Evolutionary conservation across 164 flowering plant species (phyloP), one percentile per base, ranked within the genome.

Genomic region (Berberis vulgaris): DNA sequence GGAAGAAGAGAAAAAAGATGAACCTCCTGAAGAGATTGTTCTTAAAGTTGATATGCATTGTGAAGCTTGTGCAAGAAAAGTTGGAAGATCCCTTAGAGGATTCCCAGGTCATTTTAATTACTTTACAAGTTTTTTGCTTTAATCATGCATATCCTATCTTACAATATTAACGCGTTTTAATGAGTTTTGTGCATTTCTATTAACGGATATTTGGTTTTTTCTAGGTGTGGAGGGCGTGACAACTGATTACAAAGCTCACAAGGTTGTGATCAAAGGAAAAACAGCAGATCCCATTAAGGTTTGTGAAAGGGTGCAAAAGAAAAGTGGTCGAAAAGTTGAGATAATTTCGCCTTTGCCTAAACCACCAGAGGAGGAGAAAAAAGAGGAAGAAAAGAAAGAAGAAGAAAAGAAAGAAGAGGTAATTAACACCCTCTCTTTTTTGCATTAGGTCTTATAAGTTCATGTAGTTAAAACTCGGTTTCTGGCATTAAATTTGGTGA

Each of bases 41-140:
- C 79, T 91, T 67, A 88, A 84, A 73, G 89, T 91, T 42, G 84
- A 84, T 63, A 86, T 91, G 97, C 97, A 91, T 68, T 91, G 97
- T 69, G 87, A 86, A 71, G 97, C 86, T 58, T 91, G 97, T 76
- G 91, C 97, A 41, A 78, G 82, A 64, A 91, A 87, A 78, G 87
- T 88, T 46, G 80, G 72, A 7, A 82, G 78, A 77, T 73, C 91
- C n/a, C 70, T 91, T 57, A 82, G 75, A 72, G 84, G 90, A 56
- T 88, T 83, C 68, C 74, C 83, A 91, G 97, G 97, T 90, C 13
- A 10, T 7, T 50, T 6, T 11, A 52, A 44, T 44, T 41, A 45
- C 41, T 54, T 39, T 52, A 4, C 47, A 4, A 56, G 6, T 26
- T 41, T 59, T 10, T 41, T 65, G n/a, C 11, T n/a, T 64, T 8